Conservation (phyloP, 352 stramenopile species). For the Pythium vanterpoolii region DNA sequence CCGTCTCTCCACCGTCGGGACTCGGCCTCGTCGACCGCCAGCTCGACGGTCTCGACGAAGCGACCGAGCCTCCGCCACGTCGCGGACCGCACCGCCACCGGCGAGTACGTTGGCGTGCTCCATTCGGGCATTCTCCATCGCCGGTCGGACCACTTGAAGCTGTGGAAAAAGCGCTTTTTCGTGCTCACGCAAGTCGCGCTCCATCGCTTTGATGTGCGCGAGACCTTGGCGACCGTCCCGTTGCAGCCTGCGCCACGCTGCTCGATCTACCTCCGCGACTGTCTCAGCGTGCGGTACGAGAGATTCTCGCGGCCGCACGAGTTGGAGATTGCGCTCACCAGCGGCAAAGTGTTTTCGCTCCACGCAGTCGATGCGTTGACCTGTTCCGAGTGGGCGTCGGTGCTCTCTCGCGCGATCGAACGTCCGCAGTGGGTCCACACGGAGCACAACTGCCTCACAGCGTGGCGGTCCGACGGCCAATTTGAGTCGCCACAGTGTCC, state of each 20-base stretch:
- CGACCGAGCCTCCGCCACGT: background rate
- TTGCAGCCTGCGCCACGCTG: conserved; percentile 21
- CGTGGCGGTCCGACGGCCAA: conserved; percentile 34
- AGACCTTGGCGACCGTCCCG: too few species aligned
- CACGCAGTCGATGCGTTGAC: conserved; percentile 31
- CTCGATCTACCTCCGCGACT: conserved; percentile 30
- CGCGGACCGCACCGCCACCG: conserved; percentile 34
- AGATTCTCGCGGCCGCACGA: conserved; percentile 37
- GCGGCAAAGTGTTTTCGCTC: conserved; percentile 28
- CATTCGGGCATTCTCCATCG: conserved; percentile 32
- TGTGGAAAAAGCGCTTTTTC: conserved; percentile 44
- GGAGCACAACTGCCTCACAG: conserved; percentile 26
- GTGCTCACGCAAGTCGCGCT: conserved; percentile 43
- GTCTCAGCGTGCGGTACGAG: conserved; percentile 32
- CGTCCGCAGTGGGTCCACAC: conserved; percentile 39
- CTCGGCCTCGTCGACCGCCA: background rate
- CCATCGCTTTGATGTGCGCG: conserved; percentile 30
- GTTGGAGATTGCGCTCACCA: conserved; percentile 33
- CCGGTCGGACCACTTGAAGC: conserved; percentile 27
- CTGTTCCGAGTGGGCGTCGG: conserved; percentile 36
- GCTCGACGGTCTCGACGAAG: conserved; percentile 1
- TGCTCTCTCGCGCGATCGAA: conserved; percentile 37
- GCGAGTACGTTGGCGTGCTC: conserved; percentile 37
- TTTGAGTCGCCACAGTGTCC: conserved; percentile 36
- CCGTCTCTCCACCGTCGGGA: background rate